Percentiles rank a stretch among this genome's conserved stretches.
These are phyloP conservation scores for Boletellus ananas DNA, from an alignment of 768 basidiomycete species.

Conservation along the genomic window DNA sequence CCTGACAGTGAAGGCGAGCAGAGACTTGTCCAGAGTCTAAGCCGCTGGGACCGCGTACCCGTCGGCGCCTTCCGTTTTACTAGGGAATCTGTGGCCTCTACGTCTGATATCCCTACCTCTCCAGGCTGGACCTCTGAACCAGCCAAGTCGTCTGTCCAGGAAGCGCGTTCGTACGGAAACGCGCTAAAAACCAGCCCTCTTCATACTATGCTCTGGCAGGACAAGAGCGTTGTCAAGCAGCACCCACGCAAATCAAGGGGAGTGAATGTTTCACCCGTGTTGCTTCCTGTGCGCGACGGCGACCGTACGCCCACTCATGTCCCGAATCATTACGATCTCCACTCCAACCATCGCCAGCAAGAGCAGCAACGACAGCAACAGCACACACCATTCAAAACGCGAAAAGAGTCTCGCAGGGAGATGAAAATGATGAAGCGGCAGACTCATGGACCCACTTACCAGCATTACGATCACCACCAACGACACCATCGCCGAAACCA, in stretches of 20 bases:
- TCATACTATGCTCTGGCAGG: constrained; percentile 52
- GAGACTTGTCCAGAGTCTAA: constrained; percentile 47
- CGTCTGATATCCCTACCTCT: constrained; percentile 27
- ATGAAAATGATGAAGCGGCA: constrained; percentile 64
- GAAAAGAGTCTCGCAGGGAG: constrained; percentile 65
- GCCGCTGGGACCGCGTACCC: constrained; percentile 71
- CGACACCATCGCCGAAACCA: constrained; percentile 53
- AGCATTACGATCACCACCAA: constrained; percentile 42
- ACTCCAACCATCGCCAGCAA: constrained; percentile 37
- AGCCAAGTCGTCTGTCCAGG: constrained; percentile 12
- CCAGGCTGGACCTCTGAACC: constrained; percentile 31
- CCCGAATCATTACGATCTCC: constrained; percentile 30
- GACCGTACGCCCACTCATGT: constrained; percentile 52
- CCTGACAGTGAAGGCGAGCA: constrained; percentile 36
- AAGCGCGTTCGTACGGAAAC: constrained; percentile 30
- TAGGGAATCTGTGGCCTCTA: constrained; percentile 31
- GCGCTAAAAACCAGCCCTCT: constrained; percentile 55
- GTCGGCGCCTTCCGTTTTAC: constrained; percentile 71
- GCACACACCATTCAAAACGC: constrained; percentile 44
- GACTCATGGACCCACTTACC: constrained; percentile 39
- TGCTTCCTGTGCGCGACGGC: constrained; percentile 50
- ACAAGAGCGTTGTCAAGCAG: constrained; percentile 22
- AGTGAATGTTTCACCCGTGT: constrained; percentile 48
- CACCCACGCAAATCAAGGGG: constrained; percentile 27
- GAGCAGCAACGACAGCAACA: constrained; percentile 27